phyloP scores from a whole-genome alignment of 345 rosid genomes.

The Cardamine occulta region DNA sequence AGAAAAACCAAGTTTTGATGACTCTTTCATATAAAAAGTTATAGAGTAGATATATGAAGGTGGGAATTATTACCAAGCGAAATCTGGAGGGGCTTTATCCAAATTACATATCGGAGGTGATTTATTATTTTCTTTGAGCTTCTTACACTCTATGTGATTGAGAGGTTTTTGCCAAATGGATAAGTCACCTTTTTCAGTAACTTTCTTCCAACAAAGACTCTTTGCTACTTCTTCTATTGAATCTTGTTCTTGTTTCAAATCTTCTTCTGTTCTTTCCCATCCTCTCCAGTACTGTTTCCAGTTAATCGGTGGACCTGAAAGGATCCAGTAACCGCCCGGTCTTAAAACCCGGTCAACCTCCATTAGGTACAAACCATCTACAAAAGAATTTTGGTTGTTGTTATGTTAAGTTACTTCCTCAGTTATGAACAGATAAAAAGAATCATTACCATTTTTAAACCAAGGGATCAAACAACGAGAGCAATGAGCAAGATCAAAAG shows the following conservation, averaged over 20 bases:
- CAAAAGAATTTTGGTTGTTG: background rate
- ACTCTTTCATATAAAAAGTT: background rate
- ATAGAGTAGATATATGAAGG: background rate
- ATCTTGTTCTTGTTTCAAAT: slow-evolving; percentile 83
- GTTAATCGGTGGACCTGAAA: slow-evolving; percentile 89
- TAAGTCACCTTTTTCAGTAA: slow-evolving; percentile 71
- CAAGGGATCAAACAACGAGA: slow-evolving; percentile 98
- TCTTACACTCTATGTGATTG: slow-evolving; percentile 76
- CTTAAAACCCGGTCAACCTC: slow-evolving; percentile 93
- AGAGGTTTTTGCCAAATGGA: slow-evolving; percentile 83
- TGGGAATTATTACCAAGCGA: slow-evolving; percentile 62
- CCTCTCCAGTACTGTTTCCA: slow-evolving; percentile 97
- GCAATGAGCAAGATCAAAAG: slow-evolving; percentile 97
- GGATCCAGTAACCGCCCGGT: slow-evolving; percentile 99
- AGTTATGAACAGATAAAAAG: background rate
- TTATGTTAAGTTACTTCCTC: slow-evolving; percentile 1
- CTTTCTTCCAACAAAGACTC: slow-evolving; percentile 93
- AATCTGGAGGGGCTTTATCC: slow-evolving; percentile 62
- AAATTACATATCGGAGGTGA: slow-evolving; percentile 68
- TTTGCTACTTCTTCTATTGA: slow-evolving; percentile 80
- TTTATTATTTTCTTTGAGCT: slow-evolving; percentile 52
- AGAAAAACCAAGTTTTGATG: slow-evolving; percentile 3
- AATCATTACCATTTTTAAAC: slow-evolving; percentile 57
- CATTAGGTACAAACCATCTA: slow-evolving; percentile 81
- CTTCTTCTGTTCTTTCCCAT: slow-evolving; percentile 85